A percentile compares a stretch with the other conserved stretches of the same genome.
Conservation (phyloP, 345 rosid genomes). For the Brassica incana region DNA sequence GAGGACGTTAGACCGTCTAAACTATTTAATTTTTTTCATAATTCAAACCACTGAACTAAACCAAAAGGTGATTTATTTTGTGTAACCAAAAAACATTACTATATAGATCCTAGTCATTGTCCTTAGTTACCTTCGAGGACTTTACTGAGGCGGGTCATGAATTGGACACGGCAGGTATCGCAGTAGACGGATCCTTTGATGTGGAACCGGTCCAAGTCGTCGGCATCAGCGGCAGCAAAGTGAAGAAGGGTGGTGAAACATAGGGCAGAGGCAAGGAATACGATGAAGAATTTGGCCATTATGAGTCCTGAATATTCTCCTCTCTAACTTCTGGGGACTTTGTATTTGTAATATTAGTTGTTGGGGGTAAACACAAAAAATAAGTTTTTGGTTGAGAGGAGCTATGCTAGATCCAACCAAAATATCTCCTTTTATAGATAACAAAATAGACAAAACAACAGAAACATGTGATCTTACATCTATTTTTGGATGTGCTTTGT, state of each 20-base stretch:
- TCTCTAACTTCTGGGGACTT: neutral
- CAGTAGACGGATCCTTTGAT: slow-evolving; percentile 67
- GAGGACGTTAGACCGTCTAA: too few relatives aligned
- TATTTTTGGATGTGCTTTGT: slow-evolving; percentile 33
- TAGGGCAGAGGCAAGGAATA: slow-evolving; percentile 48
- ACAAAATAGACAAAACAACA: slow-evolving; percentile 19
- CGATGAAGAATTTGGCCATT: slow-evolving; percentile 47
- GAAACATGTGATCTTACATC: neutral
- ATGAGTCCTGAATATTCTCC: slow-evolving; percentile 1
- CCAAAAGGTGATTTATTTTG: neutral
- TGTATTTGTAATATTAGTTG: neutral
- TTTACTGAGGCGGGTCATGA: slow-evolving; percentile 51
- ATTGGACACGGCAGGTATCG: slow-evolving; percentile 68
- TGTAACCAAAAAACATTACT: neutral
- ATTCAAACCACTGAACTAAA: neutral
- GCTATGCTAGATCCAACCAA: slow-evolving; percentile 21
- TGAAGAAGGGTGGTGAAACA: slow-evolving; percentile 49
- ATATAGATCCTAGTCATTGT: neutral
- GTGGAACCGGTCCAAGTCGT: slow-evolving; percentile 33
- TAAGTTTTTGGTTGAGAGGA: neutral
- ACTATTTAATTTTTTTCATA: neutral
- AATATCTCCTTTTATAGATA: slow-evolving; percentile 32
- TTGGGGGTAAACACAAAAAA: neutral
- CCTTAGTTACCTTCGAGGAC: slow-evolving; percentile 42
- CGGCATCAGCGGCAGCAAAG: slow-evolving; percentile 39